Base-by-base conservation (phyloP, 768 basidiomycete species). In the Mycena maculata region DNA sequence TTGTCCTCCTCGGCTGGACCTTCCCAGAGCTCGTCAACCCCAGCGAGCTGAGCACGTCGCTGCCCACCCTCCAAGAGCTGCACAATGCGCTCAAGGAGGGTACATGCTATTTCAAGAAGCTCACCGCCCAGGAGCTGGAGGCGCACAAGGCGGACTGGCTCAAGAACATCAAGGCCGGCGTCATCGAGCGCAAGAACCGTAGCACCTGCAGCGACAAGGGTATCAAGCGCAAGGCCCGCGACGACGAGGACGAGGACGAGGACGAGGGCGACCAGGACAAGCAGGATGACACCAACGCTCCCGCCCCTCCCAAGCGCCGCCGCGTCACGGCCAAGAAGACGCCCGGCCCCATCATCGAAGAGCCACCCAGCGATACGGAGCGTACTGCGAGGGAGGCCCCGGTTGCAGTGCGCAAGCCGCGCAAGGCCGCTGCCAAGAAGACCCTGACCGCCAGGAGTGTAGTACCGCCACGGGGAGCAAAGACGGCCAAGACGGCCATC, bases 1-100 rank as follows among this genome's bases (percentile, higher is more conserved):
- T 53, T 15, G 22, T 18, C 0, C 58, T 66, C n/a, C 44, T 30
- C 0, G 65, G 65, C 27, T 66, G 65, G 65, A 58, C 38, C 1
- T 31, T 31, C 22, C 11, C 16, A 1, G 7, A 8, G 5, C 1
- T 44, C 48, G 23, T 36, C 2, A 25, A 65, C 56, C 63, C 63
- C 1, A 58, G 63, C 39, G 22, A 42, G 2, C 55, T 65, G 8
- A 65, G 63, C 55, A 50, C 55, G 1, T 58, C 63, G 1, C 55
- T 16, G n/a, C 9, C 36, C 0, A n/a, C 8, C 6, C 27, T 65
- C 28, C 48, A 22, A 16, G 33, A 10, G 12, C 56, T 65, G 2
- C 30, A 25, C 22, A 48, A 58, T 2, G 63, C 55, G 10, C 18
- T 64, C 1, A 27, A 27, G 30, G n/a, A 0, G 2, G 55, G 38